Conservation (phyloP, 2,329 filamentous ascomycete species). For the Gnomoniopsis smithogilvyi region DNA sequence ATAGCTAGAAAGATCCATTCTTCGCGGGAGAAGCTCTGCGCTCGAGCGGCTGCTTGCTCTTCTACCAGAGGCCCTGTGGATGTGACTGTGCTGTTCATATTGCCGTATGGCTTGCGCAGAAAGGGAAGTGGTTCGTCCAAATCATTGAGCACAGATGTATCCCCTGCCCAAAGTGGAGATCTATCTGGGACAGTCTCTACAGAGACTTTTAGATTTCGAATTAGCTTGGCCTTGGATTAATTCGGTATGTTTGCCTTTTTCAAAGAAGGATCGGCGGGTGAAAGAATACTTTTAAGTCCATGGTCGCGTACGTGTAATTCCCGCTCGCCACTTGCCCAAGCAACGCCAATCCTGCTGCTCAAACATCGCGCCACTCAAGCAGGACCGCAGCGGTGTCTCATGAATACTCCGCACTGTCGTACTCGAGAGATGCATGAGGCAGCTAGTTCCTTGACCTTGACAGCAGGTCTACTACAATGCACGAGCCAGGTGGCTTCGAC, state of each 20-base stretch:
- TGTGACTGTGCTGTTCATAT: background rate
- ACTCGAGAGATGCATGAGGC: too few relatives aligned
- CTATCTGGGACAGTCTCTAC: too few relatives aligned
- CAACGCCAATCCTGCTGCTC: background rate
- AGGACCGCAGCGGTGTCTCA: background rate
- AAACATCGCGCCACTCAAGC: background rate
- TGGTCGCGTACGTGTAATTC: background rate
- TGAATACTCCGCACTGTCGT: background rate
- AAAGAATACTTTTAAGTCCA: too few relatives aligned
- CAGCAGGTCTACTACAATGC: too few relatives aligned
- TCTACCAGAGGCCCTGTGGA: background rate
- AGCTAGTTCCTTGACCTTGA: too few relatives aligned
- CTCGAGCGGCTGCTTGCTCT: constrained; percentile 3
- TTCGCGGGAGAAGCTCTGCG: constrained; percentile 28
- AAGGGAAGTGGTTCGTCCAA: background rate
- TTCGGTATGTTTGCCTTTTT: too few relatives aligned
- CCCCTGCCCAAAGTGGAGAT: too few relatives aligned
- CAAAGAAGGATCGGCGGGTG: too few relatives aligned
- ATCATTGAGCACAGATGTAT: background rate
- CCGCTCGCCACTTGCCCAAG: background rate
- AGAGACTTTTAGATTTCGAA: too few relatives aligned
- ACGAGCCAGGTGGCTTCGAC: too few relatives aligned
- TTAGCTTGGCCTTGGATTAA: too few relatives aligned
- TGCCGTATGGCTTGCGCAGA: background rate
- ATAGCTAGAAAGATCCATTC: constrained; percentile 33